phyloP scores from a whole-genome alignment of 2,329 filamentous ascomycete species.

The Diaporthe sp. region DNA sequence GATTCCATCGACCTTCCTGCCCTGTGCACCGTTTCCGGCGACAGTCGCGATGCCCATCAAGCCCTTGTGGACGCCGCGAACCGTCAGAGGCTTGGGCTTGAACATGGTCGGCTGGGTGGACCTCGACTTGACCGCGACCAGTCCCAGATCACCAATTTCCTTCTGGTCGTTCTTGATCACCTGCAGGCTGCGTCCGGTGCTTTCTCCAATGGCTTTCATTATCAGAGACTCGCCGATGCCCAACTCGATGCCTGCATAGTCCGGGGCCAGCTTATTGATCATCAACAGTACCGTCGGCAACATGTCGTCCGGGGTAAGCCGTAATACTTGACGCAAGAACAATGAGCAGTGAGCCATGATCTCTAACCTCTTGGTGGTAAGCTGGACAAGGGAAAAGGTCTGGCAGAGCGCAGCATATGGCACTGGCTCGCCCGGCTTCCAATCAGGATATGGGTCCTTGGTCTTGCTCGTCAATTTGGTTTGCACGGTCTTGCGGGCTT shows the following conservation, averaged over 20 bases:
- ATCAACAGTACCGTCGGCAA: conserved; percentile 92
- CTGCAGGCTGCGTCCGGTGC: conserved; percentile 86
- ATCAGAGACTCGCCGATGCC: conserved; percentile 99
- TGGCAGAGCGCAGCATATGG: conserved; percentile 95
- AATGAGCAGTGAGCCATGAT: conserved; percentile 91
- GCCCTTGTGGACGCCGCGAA: conserved; percentile 88
- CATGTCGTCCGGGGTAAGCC: conserved; percentile 89
- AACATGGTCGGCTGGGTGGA: conserved; percentile 98
- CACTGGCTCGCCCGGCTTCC: conserved; percentile 89
- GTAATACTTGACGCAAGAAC: conserved; percentile 94
- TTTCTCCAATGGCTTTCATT: conserved; percentile 98
- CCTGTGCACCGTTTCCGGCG: conserved; percentile 88
- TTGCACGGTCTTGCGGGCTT: conserved; percentile 86
- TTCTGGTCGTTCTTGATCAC: conserved; percentile 97
- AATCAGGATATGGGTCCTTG: conserved; percentile 94
- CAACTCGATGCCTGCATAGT: conserved; percentile 95
- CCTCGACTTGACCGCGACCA: conserved; percentile 95
- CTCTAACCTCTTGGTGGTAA: conserved; percentile 91
- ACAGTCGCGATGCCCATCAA: conserved; percentile 90
- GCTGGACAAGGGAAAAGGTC: conserved; percentile 94
- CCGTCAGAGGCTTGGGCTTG: conserved; percentile 91
- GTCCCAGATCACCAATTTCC: conserved; percentile 93
- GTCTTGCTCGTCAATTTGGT: conserved; percentile 73
- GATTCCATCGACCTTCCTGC: conserved; percentile 92
- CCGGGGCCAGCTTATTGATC: conserved; percentile 97